Evolutionary conservation across 495 filamentous ascomycete genomes (phyloP).

Genomic region (Letharia columbiana): DNA sequence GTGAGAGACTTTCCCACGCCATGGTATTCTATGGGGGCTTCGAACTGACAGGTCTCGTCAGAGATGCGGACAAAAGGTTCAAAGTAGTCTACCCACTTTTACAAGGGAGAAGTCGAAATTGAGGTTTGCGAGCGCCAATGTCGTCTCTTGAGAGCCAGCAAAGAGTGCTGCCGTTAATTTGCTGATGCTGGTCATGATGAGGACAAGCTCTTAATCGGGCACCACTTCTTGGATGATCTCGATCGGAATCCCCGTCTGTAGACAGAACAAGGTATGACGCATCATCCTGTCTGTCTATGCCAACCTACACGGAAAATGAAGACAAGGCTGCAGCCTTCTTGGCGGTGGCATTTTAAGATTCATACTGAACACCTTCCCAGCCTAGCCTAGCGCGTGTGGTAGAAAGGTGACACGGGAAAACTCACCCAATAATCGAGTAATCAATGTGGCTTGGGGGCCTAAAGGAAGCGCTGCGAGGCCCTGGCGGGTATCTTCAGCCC

Average conservation of each 20-base stretch:
- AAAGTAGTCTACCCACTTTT: not conserved
- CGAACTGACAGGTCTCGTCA: conserved; percentile 16
- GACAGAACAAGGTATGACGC: too few species aligned
- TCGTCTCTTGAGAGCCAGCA: conserved; percentile 11
- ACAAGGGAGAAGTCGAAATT: conserved; percentile 30
- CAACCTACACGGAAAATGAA: not conserved
- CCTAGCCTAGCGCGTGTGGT: not conserved
- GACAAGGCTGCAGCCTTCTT: not conserved
- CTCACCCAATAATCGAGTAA: too few species aligned
- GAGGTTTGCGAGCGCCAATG: conserved; percentile 22
- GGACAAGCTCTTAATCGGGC: not conserved
- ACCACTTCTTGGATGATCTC: not conserved
- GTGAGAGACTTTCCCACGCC: conserved; percentile 24
- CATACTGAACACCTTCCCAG: not conserved
- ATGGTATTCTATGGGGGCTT: conserved; percentile 26
- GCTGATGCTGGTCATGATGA: not conserved
- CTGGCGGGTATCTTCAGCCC: too few species aligned
- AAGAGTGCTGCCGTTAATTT: not conserved
- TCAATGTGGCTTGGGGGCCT: too few species aligned
- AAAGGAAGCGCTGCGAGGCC: too few species aligned
- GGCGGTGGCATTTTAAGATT: not conserved
- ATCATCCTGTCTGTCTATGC: not conserved
- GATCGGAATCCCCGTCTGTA: too few species aligned
- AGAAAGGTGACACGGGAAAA: too few species aligned
- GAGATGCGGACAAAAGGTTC: not conserved